Percentiles rank a stretch among this genome's conserved stretches.
These are phyloP conservation scores for Hordeum marinum DNA, from an alignment of 176 grass and related monocot species.

Conservation along the genomic window DNA sequence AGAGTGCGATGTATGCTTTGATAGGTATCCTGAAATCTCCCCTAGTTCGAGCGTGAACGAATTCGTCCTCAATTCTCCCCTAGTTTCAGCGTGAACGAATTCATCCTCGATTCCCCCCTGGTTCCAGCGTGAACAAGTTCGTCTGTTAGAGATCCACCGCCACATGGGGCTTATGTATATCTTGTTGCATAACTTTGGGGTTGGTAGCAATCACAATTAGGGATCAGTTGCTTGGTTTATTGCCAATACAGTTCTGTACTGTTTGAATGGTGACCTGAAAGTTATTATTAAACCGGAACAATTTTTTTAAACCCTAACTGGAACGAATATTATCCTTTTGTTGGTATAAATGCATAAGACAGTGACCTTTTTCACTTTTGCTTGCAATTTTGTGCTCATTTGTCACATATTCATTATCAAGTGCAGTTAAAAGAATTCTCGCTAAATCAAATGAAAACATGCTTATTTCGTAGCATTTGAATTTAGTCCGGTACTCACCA, in stretches of 20 bases:
- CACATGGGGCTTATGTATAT: no score
- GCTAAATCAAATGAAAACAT: neutral
- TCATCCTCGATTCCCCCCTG: no score
- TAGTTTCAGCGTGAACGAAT: no score
- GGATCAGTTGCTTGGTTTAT: neutral
- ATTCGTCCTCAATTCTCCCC: no score
- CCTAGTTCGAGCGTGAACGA: no score
- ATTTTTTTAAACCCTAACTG: neutral
- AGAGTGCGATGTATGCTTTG: no score
- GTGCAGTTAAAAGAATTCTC: neutral
- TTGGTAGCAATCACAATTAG: neutral
- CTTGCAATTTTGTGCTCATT: neutral
- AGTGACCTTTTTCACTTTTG: neutral
- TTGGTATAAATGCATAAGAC: neutral
- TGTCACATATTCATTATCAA: neutral
- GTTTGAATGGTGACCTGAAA: neutral
- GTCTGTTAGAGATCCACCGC: neutral
- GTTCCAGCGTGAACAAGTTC: neutral
- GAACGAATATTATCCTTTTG: neutral
- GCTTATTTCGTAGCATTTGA: neutral
- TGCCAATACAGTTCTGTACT: neutral
- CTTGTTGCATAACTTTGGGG: neutral
- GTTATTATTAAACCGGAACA: neutral
- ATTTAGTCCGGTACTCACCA: neutral
- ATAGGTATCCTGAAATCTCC: no score